Evolutionary conservation across 2,329 filamentous ascomycete genomes (phyloP).

Genomic region (Curvularia sp.): DNA sequence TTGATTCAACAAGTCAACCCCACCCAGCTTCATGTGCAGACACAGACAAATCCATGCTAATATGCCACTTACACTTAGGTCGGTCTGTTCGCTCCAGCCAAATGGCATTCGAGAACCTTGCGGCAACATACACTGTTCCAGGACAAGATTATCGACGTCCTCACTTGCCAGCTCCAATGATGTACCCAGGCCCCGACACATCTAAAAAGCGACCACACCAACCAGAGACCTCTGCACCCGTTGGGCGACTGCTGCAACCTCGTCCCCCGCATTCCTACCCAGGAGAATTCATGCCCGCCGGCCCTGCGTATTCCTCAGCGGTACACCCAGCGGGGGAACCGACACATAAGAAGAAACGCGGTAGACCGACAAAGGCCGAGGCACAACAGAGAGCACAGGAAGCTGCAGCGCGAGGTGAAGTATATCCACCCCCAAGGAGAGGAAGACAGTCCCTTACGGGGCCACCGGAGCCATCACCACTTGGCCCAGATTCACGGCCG

Average conservation of each 20-base stretch:
- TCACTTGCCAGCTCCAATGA: constrained; percentile 38
- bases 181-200: constrained; percentile 43
- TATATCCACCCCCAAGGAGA: constrained; percentile 49
- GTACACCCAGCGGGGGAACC: constrained; percentile 44
- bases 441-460: constrained; percentile 41
- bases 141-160: constrained; percentile 41
- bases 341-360: constrained; percentile 56
- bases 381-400: constrained; percentile 54
- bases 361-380: constrained; percentile 57
- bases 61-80: constrained; percentile 30
- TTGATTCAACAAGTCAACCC: neutral
- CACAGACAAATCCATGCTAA: constrained; percentile 14
- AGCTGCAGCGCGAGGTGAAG: constrained; percentile 49
- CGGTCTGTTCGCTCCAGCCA: constrained; percentile 49
- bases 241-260: constrained; percentile 55
- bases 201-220: constrained; percentile 48
- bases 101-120: constrained; percentile 44
- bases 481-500: constrained; percentile 33
- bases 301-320: constrained; percentile 39
- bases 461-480: constrained; percentile 33
- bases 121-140: constrained; percentile 27
- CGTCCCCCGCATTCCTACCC: constrained; percentile 50
- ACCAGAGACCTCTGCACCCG: constrained; percentile 41
- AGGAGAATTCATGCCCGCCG: constrained; percentile 38
- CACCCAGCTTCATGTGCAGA: neutral